Evolutionary conservation across 2,329 filamentous ascomycete species (phyloP).

Genomic region (Xylariaceae sp.): DNA sequence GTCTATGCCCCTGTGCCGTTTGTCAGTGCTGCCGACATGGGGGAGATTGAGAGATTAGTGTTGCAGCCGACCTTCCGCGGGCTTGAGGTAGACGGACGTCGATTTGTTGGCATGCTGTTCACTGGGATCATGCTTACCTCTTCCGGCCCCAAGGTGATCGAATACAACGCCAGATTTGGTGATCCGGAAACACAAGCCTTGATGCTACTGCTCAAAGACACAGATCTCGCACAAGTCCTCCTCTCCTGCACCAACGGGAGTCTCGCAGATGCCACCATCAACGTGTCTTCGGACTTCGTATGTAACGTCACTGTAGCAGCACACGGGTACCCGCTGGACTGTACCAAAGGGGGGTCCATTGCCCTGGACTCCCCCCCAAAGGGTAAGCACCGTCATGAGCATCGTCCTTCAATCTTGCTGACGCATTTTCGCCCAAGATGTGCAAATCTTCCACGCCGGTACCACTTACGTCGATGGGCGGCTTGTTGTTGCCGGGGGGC

Average conservation of each 20-base stretch:
- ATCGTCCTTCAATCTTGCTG: no score
- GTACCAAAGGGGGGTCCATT: conserved; percentile 69
- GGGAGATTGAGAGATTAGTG: conserved; percentile 71
- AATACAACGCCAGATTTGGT: conserved; percentile 77
- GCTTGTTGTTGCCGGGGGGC: conserved; percentile 74
- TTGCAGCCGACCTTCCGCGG: conserved; percentile 86
- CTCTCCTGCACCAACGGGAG: conserved; percentile 73
- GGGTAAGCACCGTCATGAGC: no score
- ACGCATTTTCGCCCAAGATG: no score
- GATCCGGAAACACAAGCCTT: conserved; percentile 78
- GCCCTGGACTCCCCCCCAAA: conserved; percentile 40
- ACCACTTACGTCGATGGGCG: conserved; percentile 61
- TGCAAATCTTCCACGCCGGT: conserved; percentile 87
- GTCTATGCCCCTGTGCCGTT: conserved; percentile 87
- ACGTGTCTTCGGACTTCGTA: conserved; percentile 65
- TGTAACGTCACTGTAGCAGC: conserved; percentile 95
- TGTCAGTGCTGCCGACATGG: conserved; percentile 68
- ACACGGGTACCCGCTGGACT: conserved; percentile 82
- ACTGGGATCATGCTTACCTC: conserved; percentile 80
- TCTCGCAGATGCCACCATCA: conserved; percentile 64
- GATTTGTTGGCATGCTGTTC: conserved; percentile 71
- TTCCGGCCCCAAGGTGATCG: conserved; percentile 63
- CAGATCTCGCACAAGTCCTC: conserved; percentile 85
- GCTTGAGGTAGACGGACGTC: conserved; percentile 73
- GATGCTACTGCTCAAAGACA: conserved; percentile 70